These are phyloP conservation scores for Diatrype stigma DNA, from an alignment of 2,329 filamentous ascomycete species.

Conservation along the genomic window DNA sequence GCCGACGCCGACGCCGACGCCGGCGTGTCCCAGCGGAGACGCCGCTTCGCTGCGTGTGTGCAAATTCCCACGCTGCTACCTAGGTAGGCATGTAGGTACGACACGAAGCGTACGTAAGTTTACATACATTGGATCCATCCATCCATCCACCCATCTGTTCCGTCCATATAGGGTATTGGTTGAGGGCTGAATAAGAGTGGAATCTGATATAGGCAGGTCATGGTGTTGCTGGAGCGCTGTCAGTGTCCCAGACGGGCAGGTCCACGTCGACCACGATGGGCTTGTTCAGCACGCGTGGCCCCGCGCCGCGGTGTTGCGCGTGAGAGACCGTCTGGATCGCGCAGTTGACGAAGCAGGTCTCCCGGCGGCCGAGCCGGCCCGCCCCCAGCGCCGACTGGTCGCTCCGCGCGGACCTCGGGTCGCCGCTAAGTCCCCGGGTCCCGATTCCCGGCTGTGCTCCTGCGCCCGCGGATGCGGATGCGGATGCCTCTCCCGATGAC, in stretches of 20 bases:
- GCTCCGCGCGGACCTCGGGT: slow-evolving; percentile 36
- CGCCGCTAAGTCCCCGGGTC: slow-evolving; percentile 36
- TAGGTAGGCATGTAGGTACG: too few species aligned
- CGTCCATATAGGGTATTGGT: too few species aligned
- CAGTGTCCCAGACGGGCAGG: slow-evolving; percentile 52
- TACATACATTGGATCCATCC: too few species aligned
- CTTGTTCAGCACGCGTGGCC: slow-evolving; percentile 66
- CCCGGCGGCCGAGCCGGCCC: slow-evolving; percentile 45
- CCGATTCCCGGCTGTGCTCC: slow-evolving; percentile 22
- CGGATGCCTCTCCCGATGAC: too few species aligned
- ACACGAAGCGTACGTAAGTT: too few species aligned
- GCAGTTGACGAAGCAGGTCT: slow-evolving; percentile 79
- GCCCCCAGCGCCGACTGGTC: slow-evolving; percentile 34
- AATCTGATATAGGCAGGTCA: background rate
- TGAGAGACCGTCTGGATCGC: slow-evolving; percentile 67
- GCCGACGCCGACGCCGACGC: too few species aligned
- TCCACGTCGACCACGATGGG: slow-evolving; percentile 82
- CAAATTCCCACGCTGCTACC: too few species aligned
- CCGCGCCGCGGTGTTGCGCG: slow-evolving; percentile 47
- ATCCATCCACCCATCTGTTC: too few species aligned
- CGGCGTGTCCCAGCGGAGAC: too few species aligned
- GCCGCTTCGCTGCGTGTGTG: too few species aligned
- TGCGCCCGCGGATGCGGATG: background rate
- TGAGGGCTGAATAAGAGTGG: background rate
- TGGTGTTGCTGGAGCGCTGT: slow-evolving; percentile 3